Base-by-base conservation (phyloP, 2,329 filamentous ascomycete species). In the Aureobasidium sp. region DNA sequence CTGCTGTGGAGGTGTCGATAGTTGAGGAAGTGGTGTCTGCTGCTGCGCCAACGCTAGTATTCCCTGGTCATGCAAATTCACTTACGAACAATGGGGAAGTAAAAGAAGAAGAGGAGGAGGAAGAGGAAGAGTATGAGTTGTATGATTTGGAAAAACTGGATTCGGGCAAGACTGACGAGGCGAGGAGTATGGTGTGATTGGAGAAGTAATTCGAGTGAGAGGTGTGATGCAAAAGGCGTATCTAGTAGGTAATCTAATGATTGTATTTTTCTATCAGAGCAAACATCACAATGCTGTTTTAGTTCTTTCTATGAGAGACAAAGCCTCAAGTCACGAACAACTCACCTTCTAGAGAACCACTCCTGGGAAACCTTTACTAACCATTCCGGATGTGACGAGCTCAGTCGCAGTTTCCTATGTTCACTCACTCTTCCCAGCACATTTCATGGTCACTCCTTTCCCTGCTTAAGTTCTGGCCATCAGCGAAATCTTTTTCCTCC, bases 131-230 rank as follows among this genome's bases (percentile, higher is more conserved):
- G 3, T 29, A 39, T n/a, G 45, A 59, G 22, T 39, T 48, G 29
- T 27, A 48, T 3, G 31, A 47, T n/a, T 31, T 49, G 27, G 47
- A 61, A 12, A 49, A 52, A 9, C 2, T 44, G 14, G 47, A 41
- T 22, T 17, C 37, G 22, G 20, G 47, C 2, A 61, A 61, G 47
- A 61, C 58, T 12, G 47, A 49, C 2, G 58, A 61, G 6, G 29
- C 45, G 34, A 61, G 15, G 58, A 61, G 58, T 52, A 52, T 61
- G 45, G 58, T 61, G 12, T 61, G 41, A 34, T 12, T 34, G 31
- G 3, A 25, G 22, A 25, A 2, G 22, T 25, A 25, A 2, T 25
- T 25, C 22, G 22, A 25, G 3, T 25, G 2, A 3, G 22, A 25
- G 22, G 22, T 25, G 22, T 25, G 22, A 25, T 25, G 22, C 3